Evolutionary conservation across 192 early-diverging fungal genomes (phyloP).

Genomic region (Entomortierella parvispora): DNA sequence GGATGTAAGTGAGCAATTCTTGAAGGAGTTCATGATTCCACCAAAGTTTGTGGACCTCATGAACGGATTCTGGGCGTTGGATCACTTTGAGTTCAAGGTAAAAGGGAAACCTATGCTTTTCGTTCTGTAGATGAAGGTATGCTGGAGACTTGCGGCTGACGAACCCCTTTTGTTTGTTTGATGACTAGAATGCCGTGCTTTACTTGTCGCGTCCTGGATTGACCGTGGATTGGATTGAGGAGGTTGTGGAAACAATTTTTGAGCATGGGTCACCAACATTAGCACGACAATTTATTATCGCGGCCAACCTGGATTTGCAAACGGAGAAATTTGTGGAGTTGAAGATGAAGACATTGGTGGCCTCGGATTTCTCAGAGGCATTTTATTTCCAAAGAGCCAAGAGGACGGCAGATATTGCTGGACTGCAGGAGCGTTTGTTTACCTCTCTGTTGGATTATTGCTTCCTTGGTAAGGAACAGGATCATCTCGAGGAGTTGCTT

Average conservation of each 20-base stretch:
- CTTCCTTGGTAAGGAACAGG: conserved; percentile 20
- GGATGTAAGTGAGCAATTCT: conserved; percentile 32
- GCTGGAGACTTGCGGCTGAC: neutral
- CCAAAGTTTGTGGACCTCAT: conserved; percentile 47
- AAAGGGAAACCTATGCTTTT: neutral
- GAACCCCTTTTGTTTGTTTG: neutral
- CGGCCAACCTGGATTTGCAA: conserved; percentile 23
- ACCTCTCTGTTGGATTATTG: conserved; percentile 23
- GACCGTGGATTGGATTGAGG: conserved; percentile 50
- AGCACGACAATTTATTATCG: conserved; percentile 34
- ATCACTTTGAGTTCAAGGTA: conserved; percentile 52
- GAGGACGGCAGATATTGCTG: neutral
- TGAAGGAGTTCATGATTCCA: conserved; percentile 41
- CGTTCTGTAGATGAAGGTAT: neutral
- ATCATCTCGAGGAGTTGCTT: neutral
- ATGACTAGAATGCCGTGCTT: conserved; percentile 28
- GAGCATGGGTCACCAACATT: conserved; percentile 31
- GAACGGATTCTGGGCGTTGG: conserved; percentile 49
- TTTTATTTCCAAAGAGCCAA: conserved; percentile 39
- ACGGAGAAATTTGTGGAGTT: conserved; percentile 26
- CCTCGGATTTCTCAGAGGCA: conserved; percentile 35
- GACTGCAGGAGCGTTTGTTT: conserved; percentile 15
- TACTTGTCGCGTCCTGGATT: conserved; percentile 46
- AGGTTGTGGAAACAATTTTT: conserved; percentile 31
- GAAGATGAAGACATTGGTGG: conserved; percentile 39